A percentile compares a stretch with the other conserved stretches of the same genome.
phyloP scores from a whole-genome alignment of 345 rosid genomes.

The Hirschfeldia incana region DNA sequence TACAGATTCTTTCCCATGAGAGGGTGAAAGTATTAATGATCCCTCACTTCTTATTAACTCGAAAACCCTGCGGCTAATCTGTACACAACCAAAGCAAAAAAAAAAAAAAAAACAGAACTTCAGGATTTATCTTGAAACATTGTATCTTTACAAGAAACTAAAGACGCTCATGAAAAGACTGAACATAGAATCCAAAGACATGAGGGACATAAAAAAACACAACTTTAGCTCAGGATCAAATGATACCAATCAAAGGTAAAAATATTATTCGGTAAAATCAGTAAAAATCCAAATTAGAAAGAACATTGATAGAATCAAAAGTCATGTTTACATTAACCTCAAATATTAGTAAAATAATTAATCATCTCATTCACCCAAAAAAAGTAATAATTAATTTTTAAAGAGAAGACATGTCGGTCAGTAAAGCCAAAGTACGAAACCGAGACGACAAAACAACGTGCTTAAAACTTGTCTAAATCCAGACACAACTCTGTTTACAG shows the following conservation, averaged over 20 bases:
- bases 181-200: background rate
- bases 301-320: background rate
- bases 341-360: background rate
- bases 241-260: background rate
- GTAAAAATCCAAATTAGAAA: background rate
- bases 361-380: background rate
- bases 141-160: background rate
- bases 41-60: conserved; percentile 63
- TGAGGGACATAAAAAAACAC: background rate
- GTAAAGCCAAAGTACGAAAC: conserved; percentile 10
- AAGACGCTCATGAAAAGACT: conserved; percentile 1
- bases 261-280: background rate
- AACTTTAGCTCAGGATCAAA: background rate
- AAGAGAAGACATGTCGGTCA: conserved; percentile 20
- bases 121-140: background rate
- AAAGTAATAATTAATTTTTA: background rate
- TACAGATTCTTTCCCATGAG: conserved; percentile 45
- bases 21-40: conserved; percentile 39
- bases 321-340: background rate
- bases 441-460: conserved; percentile 12
- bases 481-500: conserved; percentile 24
- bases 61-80: conserved; percentile 90
- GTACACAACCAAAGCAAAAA: conserved; percentile 27
- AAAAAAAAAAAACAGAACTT: background rate
- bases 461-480: conserved; percentile 11